Conservation (phyloP, 164 flowering plant species). For the Pachysandra terminalis region DNA sequence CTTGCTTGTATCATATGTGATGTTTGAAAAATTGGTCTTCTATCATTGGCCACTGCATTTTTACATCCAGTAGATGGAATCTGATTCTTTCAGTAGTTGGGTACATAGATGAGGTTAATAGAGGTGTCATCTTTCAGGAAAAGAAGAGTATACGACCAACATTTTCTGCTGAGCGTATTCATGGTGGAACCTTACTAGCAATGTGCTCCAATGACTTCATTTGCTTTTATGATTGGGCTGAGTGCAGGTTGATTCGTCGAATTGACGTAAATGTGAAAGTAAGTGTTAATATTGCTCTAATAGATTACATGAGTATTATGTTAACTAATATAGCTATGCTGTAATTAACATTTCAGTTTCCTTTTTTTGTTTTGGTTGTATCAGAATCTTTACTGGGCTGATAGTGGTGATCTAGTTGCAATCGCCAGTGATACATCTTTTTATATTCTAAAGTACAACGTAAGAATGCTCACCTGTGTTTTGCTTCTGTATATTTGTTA, state of each 20-base stretch:
- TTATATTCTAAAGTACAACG: constrained; percentile 92
- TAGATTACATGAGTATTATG: not conserved
- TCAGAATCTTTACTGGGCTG: constrained; percentile 99
- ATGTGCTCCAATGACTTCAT: constrained; percentile 98
- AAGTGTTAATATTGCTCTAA: constrained; percentile 16
- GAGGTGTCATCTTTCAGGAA: constrained; percentile 60
- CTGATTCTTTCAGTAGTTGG: not conserved
- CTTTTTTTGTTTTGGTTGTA: constrained; percentile 10
- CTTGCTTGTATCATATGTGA: too few species aligned
- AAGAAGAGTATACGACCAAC: constrained; percentile 89
- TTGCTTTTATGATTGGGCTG: constrained; percentile 98
- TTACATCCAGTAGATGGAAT: not conserved
- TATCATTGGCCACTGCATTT: too few species aligned
- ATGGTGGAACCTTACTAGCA: constrained; percentile 84
- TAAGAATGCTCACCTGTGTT: constrained; percentile 29
- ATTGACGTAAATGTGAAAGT: constrained; percentile 96
- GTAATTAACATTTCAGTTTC: not conserved
- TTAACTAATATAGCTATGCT: not conserved
- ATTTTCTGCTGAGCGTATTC: constrained; percentile 89
- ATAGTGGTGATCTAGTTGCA: constrained; percentile 92
- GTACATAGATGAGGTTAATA: constrained; percentile 4
- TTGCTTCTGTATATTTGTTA: not conserved
- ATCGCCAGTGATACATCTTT: constrained; percentile 92
- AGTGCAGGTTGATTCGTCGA: constrained; percentile 85
- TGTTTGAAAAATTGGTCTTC: too few species aligned